These are phyloP conservation scores for Colletotrichum sp. DNA, from an alignment of 2,329 filamentous ascomycete genomes.

Conservation along the genomic window DNA sequence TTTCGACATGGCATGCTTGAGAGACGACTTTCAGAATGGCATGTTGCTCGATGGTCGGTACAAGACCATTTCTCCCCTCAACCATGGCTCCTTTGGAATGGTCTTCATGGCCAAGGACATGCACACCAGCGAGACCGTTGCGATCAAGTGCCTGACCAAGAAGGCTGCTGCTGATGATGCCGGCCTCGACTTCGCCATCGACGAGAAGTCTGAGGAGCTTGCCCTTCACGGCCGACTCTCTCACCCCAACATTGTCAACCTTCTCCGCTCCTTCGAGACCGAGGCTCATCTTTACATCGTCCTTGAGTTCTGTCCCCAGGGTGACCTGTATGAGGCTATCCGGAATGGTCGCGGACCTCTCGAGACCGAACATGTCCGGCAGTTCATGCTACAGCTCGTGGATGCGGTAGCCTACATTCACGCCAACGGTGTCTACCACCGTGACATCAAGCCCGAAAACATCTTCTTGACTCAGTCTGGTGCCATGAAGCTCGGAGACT, in stretches of 20 bases:
- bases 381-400: conserved; percentile 95
- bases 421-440: conserved; percentile 88
- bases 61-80: conserved; percentile 89
- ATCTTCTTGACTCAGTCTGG: conserved; percentile 91
- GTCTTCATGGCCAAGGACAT: conserved; percentile 91
- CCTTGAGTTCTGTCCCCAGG: conserved; percentile 92
- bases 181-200: conserved; percentile 71
- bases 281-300: conserved; percentile 89
- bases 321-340: conserved; percentile 97
- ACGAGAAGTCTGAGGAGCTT: conserved; percentile 83
- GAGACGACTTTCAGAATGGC: conserved; percentile 79
- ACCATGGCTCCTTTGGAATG: conserved; percentile 98
- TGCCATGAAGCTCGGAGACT: conserved; percentile 95
- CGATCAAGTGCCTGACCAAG: conserved; percentile 97
- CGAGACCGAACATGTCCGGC: conserved; percentile 94
- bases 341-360: conserved; percentile 85
- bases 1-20: conserved; percentile 78
- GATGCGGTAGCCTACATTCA: conserved; percentile 92
- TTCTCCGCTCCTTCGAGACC: conserved; percentile 91
- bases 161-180: conserved; percentile 65
- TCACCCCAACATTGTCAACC: conserved; percentile 93
- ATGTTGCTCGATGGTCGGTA: conserved; percentile 88
- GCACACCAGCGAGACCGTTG: conserved; percentile 78
- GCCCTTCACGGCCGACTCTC: conserved; percentile 79
- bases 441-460: conserved; percentile 99